Base-by-base conservation (phyloP, 768 basidiomycete genomes). In the Amanita polypyramis region DNA sequence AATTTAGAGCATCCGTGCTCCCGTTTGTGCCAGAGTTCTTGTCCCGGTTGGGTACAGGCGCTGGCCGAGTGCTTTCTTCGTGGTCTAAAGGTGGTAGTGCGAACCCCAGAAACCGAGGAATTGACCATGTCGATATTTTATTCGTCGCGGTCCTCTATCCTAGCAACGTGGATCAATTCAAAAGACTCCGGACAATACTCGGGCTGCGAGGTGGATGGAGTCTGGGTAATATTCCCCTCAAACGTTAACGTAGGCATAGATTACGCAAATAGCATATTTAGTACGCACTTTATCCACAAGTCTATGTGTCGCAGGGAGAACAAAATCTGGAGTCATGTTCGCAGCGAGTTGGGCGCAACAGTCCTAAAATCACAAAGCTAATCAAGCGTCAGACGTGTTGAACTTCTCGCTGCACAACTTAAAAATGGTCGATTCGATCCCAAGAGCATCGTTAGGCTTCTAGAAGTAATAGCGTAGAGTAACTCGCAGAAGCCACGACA, bases 131-230 rank as follows among this genome's bases (percentile, higher is more conserved):
- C n/a, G n/a, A n/a, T n/a, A n/a, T n/a, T n/a, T n/a, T n/a, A n/a
- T n/a, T n/a, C n/a, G n/a, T n/a, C n/a, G n/a, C n/a, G n/a, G n/a
- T 75, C 83, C 43, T 70, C 62, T 77, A 82, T 80, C 58, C 85
- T 85, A 10, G 75, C 73, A 2, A 70, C 72, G 65, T 81, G 76
- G 55, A 80, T 81, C 10, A 70, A 73, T 40, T 75, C 74, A 43
- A 80, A 70, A 14, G 74, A 73, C n/a, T n/a, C n/a, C n/a, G n/a
- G n/a, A 23, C 78, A 79, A 47, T 69, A 60, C 58, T 83, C 72
- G 46, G 84, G 79, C 57, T 82, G 76, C 19, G n/a, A n/a, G n/a
- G n/a, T n/a, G n/a, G n/a, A n/a, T n/a, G n/a, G n/a, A n/a, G n/a
- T n/a, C n/a, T n/a, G n/a, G n/a, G n/a, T n/a, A n/a, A n/a, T n/a